Percentiles rank a stretch among this genome's conserved stretches.
These are phyloP conservation scores for Penicillium sp. DNA, from an alignment of 2,329 filamentous ascomycete species.

Conservation along the genomic window DNA sequence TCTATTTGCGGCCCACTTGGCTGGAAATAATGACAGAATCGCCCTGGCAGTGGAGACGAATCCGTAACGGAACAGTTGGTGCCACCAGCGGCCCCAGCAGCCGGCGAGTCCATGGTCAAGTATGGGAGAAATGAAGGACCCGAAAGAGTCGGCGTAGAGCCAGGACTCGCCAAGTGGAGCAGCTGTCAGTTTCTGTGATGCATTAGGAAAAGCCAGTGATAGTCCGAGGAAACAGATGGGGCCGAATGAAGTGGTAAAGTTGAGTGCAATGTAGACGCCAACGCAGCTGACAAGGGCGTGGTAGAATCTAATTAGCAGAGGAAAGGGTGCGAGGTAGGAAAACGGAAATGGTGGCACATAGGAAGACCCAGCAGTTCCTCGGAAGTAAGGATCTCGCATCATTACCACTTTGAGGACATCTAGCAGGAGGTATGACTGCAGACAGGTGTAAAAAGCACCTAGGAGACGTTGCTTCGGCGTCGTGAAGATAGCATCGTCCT, in stretches of 20 bases:
- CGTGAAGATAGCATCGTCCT: conserved; percentile 30
- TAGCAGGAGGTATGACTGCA: conserved; percentile 59
- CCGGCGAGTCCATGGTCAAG: conserved; percentile 66
- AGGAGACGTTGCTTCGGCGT: conserved; percentile 46
- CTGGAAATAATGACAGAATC: conserved; percentile 28
- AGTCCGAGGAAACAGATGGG: conserved; percentile 56
- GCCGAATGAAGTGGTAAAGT: conserved; percentile 55
- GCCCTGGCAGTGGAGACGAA: conserved; percentile 38
- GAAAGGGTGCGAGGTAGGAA: conserved; percentile 43
- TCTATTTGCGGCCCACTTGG: conserved; percentile 11
- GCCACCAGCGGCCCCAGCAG: conserved; percentile 85
- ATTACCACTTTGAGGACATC: conserved; percentile 66
- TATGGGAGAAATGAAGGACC: conserved; percentile 39
- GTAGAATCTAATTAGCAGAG: conserved; percentile 48
- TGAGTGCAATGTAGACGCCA: conserved; percentile 57
- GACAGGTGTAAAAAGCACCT: conserved; percentile 44
- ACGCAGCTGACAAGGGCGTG: conserved; percentile 54
- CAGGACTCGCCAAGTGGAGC: conserved; percentile 58
- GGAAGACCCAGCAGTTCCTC: conserved; percentile 49
- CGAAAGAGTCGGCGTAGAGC: conserved; percentile 58
- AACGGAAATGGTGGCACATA: conserved; percentile 42
- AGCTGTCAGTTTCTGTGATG: conserved; percentile 55
- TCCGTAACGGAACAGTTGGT: conserved; percentile 76
- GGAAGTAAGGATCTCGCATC: conserved; percentile 75
- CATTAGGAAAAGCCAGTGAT: conserved; percentile 45